Evolutionary conservation across 2,329 filamentous ascomycete genomes (phyloP), one percentile per base, ranked within the genome.

Genomic region (Penicillium hesseltinei): DNA sequence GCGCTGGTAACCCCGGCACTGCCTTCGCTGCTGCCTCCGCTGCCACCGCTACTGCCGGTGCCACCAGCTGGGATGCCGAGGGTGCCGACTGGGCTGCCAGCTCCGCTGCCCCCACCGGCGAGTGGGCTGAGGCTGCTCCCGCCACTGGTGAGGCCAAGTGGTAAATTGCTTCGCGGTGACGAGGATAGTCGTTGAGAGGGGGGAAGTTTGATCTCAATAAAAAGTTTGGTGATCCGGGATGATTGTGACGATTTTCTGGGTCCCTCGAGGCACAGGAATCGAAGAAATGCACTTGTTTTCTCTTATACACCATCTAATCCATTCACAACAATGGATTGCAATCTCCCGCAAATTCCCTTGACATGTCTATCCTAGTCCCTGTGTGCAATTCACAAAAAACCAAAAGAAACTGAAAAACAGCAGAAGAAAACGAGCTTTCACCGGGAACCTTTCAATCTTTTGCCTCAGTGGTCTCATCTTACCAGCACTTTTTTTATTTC

Each of bases 21-120:
- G 83, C 86, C 71, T 87, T 89, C 72, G 82, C 85, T 74, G 83
- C 87, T 74, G 84, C 82, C 72, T 91, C 88, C 88, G 87, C 86
- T 77, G 85, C 56, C 25, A 53, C 54, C 36, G 62, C 83, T 67
- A 84, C 80, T 65, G 79, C 71, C 66, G 81, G 83, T 69, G 80
- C 81, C 67, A 80, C 84, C 70, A 81, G 78, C 73, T 88, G 88
- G 82, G 87, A 87, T 79, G 80, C 80, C 70, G 80, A 78, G 60
- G 77, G 75, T 66, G 78, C 71, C 65, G 81, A 84, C 70, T 83
- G 82, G 81, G 81, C 78, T 73, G 73, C 78, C 61, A 72, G 78
- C 71, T 76, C 75, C 57, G 69, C 75, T 62, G 66, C 71, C 59
- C 66, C 72, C 54, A 67, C 69, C 63, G 66, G 60, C 62, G 73